phyloP scores from a whole-genome alignment of 345 rosid genomes.

The Eucalyptus curtisii region DNA sequence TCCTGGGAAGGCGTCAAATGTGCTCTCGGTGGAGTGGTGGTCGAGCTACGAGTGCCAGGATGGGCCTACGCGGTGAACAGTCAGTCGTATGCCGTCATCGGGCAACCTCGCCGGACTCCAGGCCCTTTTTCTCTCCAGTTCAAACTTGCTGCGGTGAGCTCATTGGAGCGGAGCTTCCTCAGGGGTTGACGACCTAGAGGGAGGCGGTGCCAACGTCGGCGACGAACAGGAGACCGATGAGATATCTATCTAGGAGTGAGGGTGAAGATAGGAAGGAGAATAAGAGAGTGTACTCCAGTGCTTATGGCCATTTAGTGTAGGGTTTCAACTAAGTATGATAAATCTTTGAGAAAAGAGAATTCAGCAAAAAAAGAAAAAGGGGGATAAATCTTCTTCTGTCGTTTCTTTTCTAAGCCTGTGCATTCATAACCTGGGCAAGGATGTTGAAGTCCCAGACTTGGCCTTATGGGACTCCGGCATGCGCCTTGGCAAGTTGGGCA shows the following conservation, averaged over 20 bases:
- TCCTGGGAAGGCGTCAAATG: too few species aligned
- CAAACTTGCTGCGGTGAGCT: not conserved
- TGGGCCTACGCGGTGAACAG: not conserved
- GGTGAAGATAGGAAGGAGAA: not conserved
- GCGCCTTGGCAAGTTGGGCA: not conserved
- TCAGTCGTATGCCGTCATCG: not conserved
- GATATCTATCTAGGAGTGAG: not conserved
- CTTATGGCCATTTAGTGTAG: too few species aligned
- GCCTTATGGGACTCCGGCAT: not conserved
- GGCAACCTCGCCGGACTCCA: not conserved
- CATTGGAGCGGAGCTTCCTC: not conserved
- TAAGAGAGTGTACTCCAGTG: not conserved
- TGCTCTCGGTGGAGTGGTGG: too few species aligned
- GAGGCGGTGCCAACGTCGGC: rapidly evolving
- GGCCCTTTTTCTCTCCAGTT: not conserved
- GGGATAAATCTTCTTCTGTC: not conserved
- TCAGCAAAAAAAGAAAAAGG: too few species aligned
- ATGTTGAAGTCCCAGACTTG: not conserved
- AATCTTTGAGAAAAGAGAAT: not conserved
- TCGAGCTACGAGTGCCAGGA: rapidly evolving
- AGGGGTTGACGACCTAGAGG: not conserved
- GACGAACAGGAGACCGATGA: too few species aligned
- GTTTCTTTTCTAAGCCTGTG: too few species aligned
- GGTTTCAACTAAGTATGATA: too few species aligned
- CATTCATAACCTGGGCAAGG: not conserved